These are phyloP conservation scores for Neonectria neomacrospora DNA, from an alignment of 2,329 filamentous ascomycete species.

Conservation along the genomic window DNA sequence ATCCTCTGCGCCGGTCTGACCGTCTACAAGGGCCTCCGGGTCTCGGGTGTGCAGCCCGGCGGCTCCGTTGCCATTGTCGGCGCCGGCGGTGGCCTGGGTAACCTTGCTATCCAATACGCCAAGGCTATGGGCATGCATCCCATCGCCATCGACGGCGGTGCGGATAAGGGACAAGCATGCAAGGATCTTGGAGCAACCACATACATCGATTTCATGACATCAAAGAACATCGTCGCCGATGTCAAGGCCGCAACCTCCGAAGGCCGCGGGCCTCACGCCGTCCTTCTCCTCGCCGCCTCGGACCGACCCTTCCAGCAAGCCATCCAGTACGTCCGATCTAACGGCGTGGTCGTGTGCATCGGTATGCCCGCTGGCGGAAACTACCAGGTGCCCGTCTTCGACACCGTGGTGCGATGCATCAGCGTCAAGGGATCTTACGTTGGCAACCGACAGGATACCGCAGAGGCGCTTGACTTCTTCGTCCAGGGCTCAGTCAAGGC, in stretches of 20 bases:
- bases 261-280: constrained; percentile 17
- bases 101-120: constrained; percentile 24
- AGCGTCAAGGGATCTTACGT: constrained; percentile 24
- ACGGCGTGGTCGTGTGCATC: constrained; percentile 21
- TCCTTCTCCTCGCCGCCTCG: constrained; percentile 19
- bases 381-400: constrained; percentile 22
- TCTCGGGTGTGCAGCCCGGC: constrained; percentile 5
- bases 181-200: constrained; percentile 9
- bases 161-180: constrained; percentile 14
- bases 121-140: constrained; percentile 23
- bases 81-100: constrained; percentile 19
- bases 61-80: constrained; percentile 21
- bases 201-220: constrained; percentile 19
- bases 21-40: constrained; percentile 24
- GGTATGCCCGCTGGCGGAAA: constrained; percentile 23
- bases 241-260: constrained; percentile 15
- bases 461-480: constrained; percentile 23
- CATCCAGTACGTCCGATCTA: constrained; percentile 21
- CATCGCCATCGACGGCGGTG: constrained; percentile 24
- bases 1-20: constrained; percentile 26
- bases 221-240: constrained; percentile 16
- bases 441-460: constrained; percentile 20
- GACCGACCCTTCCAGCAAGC: constrained; percentile 23
- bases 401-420: constrained; percentile 23
- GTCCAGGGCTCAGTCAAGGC: constrained; percentile 16